phyloP scores from a whole-genome alignment of 441 rosid species.

The Cnidoscolus chayamansa region DNA sequence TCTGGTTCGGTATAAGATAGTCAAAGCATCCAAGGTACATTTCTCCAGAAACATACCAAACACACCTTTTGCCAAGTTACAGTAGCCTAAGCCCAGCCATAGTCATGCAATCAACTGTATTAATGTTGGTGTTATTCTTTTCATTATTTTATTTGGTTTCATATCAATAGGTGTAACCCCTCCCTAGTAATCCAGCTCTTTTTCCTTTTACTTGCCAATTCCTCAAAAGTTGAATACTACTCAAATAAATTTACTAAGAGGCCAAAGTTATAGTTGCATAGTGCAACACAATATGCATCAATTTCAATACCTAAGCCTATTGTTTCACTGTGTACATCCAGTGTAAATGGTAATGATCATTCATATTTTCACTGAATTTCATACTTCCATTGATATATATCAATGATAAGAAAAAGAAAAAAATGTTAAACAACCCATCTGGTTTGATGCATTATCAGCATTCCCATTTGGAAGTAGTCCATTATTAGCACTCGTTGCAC shows the following conservation, averaged over 20 bases:
- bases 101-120: neutral
- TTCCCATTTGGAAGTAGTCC: slow-evolving; percentile 46
- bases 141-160: neutral
- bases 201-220: neutral
- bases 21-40: slow-evolving; percentile 1
- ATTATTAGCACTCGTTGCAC: slow-evolving; percentile 32
- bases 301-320: neutral
- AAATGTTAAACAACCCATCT: slow-evolving; percentile 39
- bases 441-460: slow-evolving; percentile 46
- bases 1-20: neutral
- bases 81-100: neutral
- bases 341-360: neutral
- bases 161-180: neutral
- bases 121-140: neutral
- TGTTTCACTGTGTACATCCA: neutral
- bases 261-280: neutral
- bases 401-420: neutral
- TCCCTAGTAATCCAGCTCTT: too few relatives aligned
- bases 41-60: too few relatives aligned
- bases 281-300: neutral
- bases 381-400: neutral
- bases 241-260: neutral
- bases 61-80: too few relatives aligned
- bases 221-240: neutral
- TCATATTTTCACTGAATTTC: neutral